Percentiles rank a stretch among this genome's conserved stretches.
These are phyloP conservation scores for Kregervanrija pseudodelftensis DNA, from an alignment of 805 yeast genomes.

Conservation along the genomic window DNA sequence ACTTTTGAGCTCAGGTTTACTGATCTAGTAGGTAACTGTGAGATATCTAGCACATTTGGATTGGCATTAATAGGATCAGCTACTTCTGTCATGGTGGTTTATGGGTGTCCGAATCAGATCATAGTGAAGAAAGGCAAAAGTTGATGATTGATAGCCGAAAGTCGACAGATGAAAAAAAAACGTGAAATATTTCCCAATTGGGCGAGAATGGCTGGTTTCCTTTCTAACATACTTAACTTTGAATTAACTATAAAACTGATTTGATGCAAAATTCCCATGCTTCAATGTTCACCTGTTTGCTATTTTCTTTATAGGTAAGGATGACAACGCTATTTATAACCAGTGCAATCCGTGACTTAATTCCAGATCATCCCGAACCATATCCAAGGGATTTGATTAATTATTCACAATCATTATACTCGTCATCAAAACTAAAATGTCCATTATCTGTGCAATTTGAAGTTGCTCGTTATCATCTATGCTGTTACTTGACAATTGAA, in stretches of 20 bases:
- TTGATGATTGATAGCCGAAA: no score
- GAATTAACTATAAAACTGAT: no score
- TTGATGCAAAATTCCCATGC: no score
- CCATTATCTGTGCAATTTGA: conserved; percentile 47
- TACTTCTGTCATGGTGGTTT: conserved; percentile 1
- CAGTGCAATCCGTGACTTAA: conserved; percentile 39
- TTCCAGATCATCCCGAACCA: conserved; percentile 40
- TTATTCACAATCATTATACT: conserved; percentile 39
- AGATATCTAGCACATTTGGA: conserved; percentile 74
- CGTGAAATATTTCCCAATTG: background rate
- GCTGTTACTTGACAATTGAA: conserved; percentile 57
- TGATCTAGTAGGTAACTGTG: conserved; percentile 65
- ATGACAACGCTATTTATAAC: conserved; percentile 28
- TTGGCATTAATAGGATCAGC: conserved; percentile 81
- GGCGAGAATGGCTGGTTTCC: conserved; percentile 1
- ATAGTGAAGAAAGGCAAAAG: background rate
- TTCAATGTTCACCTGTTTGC: background rate
- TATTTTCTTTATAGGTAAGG: no score
- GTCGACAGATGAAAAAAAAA: background rate
- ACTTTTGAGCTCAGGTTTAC: background rate
- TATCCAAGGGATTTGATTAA: conserved; percentile 35
- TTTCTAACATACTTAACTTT: no score
- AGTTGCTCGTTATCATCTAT: conserved; percentile 58
- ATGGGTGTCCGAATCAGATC: background rate
- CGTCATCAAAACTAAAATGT: conserved; percentile 44